Base-by-base conservation (phyloP, 306 rosid genomes). In the Inga oerstediana region DNA sequence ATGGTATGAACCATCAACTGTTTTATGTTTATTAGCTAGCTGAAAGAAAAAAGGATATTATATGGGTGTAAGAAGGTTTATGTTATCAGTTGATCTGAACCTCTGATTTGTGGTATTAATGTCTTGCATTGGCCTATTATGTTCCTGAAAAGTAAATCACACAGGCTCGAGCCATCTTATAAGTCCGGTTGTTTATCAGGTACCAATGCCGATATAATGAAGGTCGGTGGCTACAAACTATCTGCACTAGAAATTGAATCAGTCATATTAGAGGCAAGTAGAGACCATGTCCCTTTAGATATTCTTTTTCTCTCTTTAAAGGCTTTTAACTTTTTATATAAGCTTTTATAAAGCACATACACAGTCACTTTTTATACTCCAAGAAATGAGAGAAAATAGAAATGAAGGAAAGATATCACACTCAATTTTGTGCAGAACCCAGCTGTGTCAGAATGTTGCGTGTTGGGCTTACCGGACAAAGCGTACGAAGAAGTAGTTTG, bases 161-260 rank as follows among this genome's bases (percentile, higher is more conserved):
- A 9, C 4, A 34, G 10, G 71, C 4, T n/a, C 41, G 52, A 58
- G 59, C 41, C 54, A 76, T 76, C 66, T 12, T 34, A 27, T 3
- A 30, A 43, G 44, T 22, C 66, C 70, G 52, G 69, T 68, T 51
- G 74, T 83, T 80, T 84, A 72, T 89, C 89, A 96, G 99, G 99
- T 84, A 89, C 93, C 67, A 96, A 81, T 72, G 98, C 91, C 4
- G 98, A 92, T 89, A 91, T 96, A 70, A 92, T 96, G 94, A 96
- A 96, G 91, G 97, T 90, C 35, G 99, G 99, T 71, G 98, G 98
- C 67, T 93, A 89, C 89, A 96, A 96, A 82, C 85, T 93, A 79
- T 96, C 98, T 59, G 98, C 97, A 14, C 84, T 96, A 85, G 98
- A 96, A 87, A 96, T 93, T 22, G 99, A 96, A 86, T 96, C 98